Conservation (phyloP, 768 basidiomycete genomes). For the Amylocystis lapponica region DNA sequence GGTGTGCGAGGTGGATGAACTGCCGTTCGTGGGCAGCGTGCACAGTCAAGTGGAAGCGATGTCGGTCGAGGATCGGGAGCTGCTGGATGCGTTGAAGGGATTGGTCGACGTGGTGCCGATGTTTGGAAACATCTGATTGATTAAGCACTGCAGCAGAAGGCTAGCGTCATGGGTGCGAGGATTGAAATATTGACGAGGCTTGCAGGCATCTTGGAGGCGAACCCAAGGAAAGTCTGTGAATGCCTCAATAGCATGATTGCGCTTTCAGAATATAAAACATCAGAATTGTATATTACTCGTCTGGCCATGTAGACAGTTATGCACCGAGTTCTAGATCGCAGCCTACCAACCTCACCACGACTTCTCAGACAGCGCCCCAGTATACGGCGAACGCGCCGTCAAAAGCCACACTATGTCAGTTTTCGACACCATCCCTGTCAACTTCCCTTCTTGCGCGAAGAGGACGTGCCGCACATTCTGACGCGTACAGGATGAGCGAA, state of each 20-base stretch:
- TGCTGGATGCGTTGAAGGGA: constrained; percentile 10
- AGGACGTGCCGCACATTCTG: constrained; percentile 67
- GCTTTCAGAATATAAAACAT: too few species aligned
- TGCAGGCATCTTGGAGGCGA: too few species aligned
- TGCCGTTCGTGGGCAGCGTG: constrained; percentile 12
- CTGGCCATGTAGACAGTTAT: too few species aligned
- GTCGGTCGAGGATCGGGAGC: constrained; percentile 8
- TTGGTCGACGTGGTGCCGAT: constrained; percentile 8
- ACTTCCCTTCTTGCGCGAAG: constrained; percentile 53
- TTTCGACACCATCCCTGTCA: constrained; percentile 66
- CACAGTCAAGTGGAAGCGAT: constrained; percentile 1
- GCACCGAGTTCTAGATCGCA: background rate
- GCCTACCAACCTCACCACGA: background rate
- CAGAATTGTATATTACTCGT: too few species aligned
- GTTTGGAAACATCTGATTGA: constrained; percentile 1
- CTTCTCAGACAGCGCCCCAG: constrained; percentile 26
- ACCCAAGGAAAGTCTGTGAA: too few species aligned
- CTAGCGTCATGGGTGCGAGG: too few species aligned
- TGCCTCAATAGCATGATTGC: too few species aligned
- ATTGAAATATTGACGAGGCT: too few species aligned
- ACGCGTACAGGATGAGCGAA: background rate
- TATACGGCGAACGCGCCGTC: constrained; percentile 53
- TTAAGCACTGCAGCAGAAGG: too few species aligned
- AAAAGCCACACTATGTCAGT: constrained; percentile 56
- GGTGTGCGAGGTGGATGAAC: constrained; percentile 15